These are phyloP conservation scores for Corylus avellana DNA, from an alignment of 306 rosid genomes.

Conservation along the genomic window DNA sequence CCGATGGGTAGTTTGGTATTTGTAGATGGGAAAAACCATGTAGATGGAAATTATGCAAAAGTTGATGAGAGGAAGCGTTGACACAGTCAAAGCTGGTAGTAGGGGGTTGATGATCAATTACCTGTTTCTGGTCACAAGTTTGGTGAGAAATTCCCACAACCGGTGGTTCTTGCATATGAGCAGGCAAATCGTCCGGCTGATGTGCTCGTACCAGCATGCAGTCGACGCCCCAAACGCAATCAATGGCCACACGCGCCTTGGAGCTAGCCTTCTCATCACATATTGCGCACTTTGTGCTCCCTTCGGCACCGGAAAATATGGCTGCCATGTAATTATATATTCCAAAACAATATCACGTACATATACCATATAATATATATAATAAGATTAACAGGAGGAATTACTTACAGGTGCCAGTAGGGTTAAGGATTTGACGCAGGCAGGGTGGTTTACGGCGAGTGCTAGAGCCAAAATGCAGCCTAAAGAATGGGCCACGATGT, in stretches of 20 bases:
- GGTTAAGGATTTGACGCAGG: conserved; percentile 75
- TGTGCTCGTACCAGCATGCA: conserved; percentile 95
- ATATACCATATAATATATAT: background rate
- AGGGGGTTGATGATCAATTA: conserved; percentile 18
- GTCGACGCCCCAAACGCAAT: conserved; percentile 74
- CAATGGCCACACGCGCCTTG: conserved; percentile 89
- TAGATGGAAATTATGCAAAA: background rate
- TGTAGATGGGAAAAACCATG: background rate
- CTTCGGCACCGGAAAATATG: conserved; percentile 69
- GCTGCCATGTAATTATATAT: conserved; percentile 35
- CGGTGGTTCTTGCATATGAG: conserved; percentile 93
- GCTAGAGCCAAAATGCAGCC: conserved; percentile 94
- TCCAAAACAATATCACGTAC: background rate
- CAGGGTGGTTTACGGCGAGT: conserved; percentile 75
- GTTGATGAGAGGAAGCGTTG: background rate
- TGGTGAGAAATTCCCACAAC: conserved; percentile 72
- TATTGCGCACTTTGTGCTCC: conserved; percentile 71
- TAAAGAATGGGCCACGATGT: conserved; percentile 92
- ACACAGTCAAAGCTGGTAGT: background rate
- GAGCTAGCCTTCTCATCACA: conserved; percentile 83
- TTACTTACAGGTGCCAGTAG: conserved; percentile 80
- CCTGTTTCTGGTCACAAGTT: conserved; percentile 84
- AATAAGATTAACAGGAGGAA: background rate
- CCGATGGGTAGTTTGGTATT: background rate
- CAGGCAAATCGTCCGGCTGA: conserved; percentile 73